phyloP scores from a whole-genome alignment of 2,329 filamentous ascomycete species.

The Ophiostoma fasciatum region DNA sequence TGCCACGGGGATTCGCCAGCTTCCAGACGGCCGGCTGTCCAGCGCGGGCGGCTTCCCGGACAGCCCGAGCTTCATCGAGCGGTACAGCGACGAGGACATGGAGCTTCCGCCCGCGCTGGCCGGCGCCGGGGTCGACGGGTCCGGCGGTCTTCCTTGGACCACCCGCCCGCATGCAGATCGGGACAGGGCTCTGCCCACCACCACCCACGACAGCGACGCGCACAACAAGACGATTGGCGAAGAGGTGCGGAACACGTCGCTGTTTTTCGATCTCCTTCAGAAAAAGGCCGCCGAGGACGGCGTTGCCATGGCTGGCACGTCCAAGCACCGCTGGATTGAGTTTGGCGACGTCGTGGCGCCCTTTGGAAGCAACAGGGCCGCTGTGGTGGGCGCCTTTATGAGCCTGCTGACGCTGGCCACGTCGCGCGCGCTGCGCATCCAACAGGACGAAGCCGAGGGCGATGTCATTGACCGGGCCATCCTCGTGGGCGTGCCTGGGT shows the following conservation, averaged over 20 bases:
- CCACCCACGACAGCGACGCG: neutral
- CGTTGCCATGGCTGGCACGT: neutral
- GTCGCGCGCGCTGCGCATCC: slow-evolving; percentile 5
- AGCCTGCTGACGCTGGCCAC: slow-evolving; percentile 11
- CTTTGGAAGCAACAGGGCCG: slow-evolving; percentile 1
- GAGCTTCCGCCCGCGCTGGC: neutral
- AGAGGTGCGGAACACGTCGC: slow-evolving; percentile 4
- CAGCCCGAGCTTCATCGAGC: slow-evolving; percentile 12
- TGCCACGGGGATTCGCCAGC: slow-evolving; percentile 18
- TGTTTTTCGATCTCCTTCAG: slow-evolving; percentile 4
- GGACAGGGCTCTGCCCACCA: too few species aligned
- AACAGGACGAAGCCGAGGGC: slow-evolving; percentile 1
- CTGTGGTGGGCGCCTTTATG: slow-evolving; percentile 12
- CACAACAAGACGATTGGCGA: slow-evolving; percentile 1
- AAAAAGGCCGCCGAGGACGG: slow-evolving; percentile 2
- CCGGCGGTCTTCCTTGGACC: too few species aligned
- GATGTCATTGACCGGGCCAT: slow-evolving; percentile 8
- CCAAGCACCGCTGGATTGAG: slow-evolving; percentile 7
- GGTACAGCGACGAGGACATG: slow-evolving; percentile 10
- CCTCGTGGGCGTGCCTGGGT: slow-evolving; percentile 4
- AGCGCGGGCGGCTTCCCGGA: slow-evolving; percentile 5
- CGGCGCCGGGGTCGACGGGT: neutral
- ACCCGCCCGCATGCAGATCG: too few species aligned
- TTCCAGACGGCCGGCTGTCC: slow-evolving; percentile 21
- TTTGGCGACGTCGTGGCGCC: slow-evolving; percentile 9